phyloP scores from a whole-genome alignment of 805 yeast genomes.

The Ogataea thermomethanolica region DNA sequence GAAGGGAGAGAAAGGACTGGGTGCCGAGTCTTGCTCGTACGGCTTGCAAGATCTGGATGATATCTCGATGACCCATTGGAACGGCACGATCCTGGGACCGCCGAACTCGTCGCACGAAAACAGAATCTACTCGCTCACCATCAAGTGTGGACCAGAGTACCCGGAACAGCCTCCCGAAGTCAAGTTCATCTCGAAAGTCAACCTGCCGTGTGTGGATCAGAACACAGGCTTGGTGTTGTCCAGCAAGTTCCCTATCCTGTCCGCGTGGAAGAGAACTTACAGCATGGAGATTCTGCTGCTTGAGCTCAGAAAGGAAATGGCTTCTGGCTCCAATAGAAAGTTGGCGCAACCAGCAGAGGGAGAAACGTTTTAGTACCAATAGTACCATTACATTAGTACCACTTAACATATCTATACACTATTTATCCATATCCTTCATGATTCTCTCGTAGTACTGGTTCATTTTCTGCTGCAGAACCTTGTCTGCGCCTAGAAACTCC shows the following conservation, averaged over 20 bases:
- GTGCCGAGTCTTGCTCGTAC: conserved; percentile 95
- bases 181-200: conserved; percentile 75
- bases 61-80: conserved; percentile 92
- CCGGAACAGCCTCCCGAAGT: conserved; percentile 90
- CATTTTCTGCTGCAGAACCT: conserved; percentile 28
- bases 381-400: too few relatives aligned
- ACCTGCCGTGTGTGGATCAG: conserved; percentile 84
- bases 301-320: conserved; percentile 91
- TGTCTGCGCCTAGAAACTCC: conserved; percentile 33
- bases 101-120: conserved; percentile 83
- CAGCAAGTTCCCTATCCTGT: conserved; percentile 60
- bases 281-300: conserved; percentile 91
- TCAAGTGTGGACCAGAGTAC: conserved; percentile 78
- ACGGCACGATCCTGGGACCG: conserved; percentile 96
- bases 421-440: conserved; percentile 7
- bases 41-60: conserved; percentile 91
- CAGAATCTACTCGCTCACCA: conserved; percentile 79
- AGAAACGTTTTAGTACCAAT: conserved; percentile 39
- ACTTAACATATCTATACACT: conserved; percentile 1
- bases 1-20: conserved; percentile 96
- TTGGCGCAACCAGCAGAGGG: conserved; percentile 93
- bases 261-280: conserved; percentile 83
- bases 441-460: conserved; percentile 26
- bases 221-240: conserved; percentile 53
- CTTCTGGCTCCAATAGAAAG: conserved; percentile 74